A percentile compares a stretch with the other conserved stretches of the same genome.
Conservation (phyloP, 2,329 filamentous ascomycete species). For the Fusarium denticulatum region DNA sequence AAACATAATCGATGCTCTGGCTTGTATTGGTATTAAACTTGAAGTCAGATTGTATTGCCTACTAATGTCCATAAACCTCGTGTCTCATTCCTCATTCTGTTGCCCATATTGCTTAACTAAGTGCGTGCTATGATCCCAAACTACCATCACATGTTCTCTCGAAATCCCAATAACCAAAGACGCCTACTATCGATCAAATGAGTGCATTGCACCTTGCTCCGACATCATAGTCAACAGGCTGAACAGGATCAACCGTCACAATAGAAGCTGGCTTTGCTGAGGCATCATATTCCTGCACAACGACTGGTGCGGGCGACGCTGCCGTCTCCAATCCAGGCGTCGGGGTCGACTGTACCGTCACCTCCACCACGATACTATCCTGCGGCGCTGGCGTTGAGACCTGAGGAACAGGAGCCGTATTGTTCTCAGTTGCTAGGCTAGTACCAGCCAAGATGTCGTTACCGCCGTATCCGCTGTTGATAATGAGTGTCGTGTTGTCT, state of each 20-base stretch:
- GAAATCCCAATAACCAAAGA: not conserved
- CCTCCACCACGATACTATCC: not conserved
- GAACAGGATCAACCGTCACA: not conserved
- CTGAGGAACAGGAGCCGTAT: not conserved
- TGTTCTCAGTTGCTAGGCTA: not conserved
- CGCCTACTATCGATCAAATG: not conserved
- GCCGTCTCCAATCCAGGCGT: not conserved
- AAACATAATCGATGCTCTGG: not conserved
- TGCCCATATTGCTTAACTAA: not conserved
- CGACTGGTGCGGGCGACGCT: not conserved
- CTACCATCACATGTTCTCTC: not conserved
- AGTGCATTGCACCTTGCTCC: not conserved
- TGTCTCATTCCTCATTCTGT: not conserved
- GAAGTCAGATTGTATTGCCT: no score
- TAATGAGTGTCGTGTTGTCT: not conserved
- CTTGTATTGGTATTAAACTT: not conserved
- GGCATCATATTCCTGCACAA: not conserved
- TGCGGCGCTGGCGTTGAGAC: not conserved
- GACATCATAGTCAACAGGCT: not conserved
- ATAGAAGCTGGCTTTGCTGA: not conserved
- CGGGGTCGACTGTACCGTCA: not conserved
- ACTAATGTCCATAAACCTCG: not conserved
- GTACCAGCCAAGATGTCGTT: conserved; percentile 8
- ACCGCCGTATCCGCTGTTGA: not conserved
- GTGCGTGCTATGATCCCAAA: not conserved